Conservation (phyloP, 1,139 yeast genomes). For the Entelexis sorbosivorans region DNA sequence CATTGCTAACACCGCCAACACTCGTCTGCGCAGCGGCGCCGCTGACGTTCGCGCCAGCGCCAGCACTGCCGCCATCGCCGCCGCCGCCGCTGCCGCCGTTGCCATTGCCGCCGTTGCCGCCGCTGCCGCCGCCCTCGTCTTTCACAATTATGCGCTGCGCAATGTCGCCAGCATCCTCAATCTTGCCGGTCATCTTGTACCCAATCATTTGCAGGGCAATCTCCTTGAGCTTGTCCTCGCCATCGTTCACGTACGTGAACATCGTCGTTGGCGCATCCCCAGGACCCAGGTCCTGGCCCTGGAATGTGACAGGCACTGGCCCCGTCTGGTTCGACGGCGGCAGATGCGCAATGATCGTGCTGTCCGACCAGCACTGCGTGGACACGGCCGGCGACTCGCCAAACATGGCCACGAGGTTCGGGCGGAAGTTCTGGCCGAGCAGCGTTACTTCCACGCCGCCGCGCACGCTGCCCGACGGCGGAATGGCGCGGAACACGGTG, state of each 20-base stretch:
- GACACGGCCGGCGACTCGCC: conserved; percentile 53
- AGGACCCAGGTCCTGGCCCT: conserved; percentile 26
- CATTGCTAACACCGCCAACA: too few species aligned
- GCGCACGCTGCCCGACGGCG: conserved; percentile 86
- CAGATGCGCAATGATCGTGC: conserved; percentile 82
- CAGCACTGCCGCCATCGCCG: too few species aligned
- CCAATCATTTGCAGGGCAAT: conserved; percentile 91
- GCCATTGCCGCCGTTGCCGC: background rate
- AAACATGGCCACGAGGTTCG: conserved; percentile 72
- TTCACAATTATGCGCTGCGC: conserved; percentile 63
- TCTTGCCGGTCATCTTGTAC: conserved; percentile 82
- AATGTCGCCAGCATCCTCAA: conserved; percentile 84
- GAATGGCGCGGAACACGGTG: conserved; percentile 65
- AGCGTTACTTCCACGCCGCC: conserved; percentile 94
- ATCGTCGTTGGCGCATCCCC: conserved; percentile 39
- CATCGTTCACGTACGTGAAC: conserved; percentile 84
- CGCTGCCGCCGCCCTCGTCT: conserved; percentile 4
- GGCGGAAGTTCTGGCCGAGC: conserved; percentile 73
- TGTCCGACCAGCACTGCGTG: conserved; percentile 92
- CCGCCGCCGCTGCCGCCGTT: background rate
- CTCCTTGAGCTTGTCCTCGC: conserved; percentile 64
- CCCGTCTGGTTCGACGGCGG: conserved; percentile 89
- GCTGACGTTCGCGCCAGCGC: too few species aligned
- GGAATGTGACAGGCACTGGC: conserved; percentile 78
- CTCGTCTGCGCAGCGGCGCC: too few species aligned